Evolutionary conservation across 768 basidiomycete species (phyloP), one percentile per base, ranked within the genome.

Genomic region (Rhodocollybia butyracea): DNA sequence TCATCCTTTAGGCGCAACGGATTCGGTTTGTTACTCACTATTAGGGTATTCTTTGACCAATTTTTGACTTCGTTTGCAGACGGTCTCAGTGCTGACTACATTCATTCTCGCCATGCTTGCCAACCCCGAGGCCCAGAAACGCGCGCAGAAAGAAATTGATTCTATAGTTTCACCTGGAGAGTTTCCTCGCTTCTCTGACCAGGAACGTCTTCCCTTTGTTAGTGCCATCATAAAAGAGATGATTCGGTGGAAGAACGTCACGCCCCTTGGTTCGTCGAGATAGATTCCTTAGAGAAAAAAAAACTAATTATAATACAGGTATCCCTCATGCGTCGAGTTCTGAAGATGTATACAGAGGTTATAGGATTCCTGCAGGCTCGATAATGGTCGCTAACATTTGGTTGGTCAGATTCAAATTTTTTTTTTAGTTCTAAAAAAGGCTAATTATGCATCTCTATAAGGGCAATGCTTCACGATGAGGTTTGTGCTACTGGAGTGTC

Each of bases 391-490:
- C 60, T 0, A 70, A 70, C 53, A 54, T 65, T 39, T 70, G 69
- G 69, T 56, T 21, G 41, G 55, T 1, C 13, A 2, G 15, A 3
- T 19, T 22, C 13, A 5, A 27, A 50, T 5, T 4, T 50, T 5
- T 5, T 6, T 17, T 5, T 5, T 40, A 13, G 6, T 40, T 40
- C n/a, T n/a, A n/a, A n/a, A n/a, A n/a, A n/a, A n/a, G n/a, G 17
- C 39, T 40, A 17, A 19, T 15, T 30, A 5, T 5, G 27, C 8
- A 22, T 21, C 21, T 30, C 40, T 50, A 30, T 56, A 13, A 66
- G 66, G 65, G 66, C 62, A 22, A 65, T 69, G 56, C 55, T 64
- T 31, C 66, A 66, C 42, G 69, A 70, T 57, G 58, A 53, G 29
- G 57, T 57, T 17, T 17, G 57, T 34, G 15, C 5, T 12, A 51